Conservation (phyloP, 805 yeast species). For the Pichia membranifaciens region DNA sequence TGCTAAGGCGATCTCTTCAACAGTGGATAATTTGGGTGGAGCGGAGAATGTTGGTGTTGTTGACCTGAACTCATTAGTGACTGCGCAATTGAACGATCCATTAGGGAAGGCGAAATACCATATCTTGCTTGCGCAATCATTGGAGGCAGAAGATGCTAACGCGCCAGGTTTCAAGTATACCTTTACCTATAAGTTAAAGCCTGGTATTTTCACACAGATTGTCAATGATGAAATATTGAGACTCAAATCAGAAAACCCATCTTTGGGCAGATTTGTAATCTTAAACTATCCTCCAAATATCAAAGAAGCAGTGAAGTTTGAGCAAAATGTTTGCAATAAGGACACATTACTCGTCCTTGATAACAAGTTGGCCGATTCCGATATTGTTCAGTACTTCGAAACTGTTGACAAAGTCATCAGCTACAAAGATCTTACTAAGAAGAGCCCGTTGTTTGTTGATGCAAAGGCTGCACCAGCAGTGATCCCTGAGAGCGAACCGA, state of each 20-base stretch:
- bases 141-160: conserved; percentile 22
- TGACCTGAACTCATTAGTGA: conserved; percentile 46
- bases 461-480: not conserved
- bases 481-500: not conserved
- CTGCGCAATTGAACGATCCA: conserved; percentile 33
- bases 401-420: conserved; percentile 52
- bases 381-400: conserved; percentile 56
- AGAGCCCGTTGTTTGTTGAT: conserved; percentile 9
- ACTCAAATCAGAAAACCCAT: conserved; percentile 22
- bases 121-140: conserved; percentile 43
- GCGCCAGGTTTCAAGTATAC: conserved; percentile 25
- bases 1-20: conserved; percentile 10
- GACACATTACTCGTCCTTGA: conserved; percentile 34
- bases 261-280: conserved; percentile 44
- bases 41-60: conserved; percentile 33
- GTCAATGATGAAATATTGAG: conserved; percentile 33
- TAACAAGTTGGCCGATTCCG: conserved; percentile 33
- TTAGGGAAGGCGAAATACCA: conserved; percentile 40
- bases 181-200: conserved; percentile 30
- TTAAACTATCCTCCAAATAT: conserved; percentile 56
- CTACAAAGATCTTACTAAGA: conserved; percentile 18
- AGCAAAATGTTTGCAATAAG: conserved; percentile 56
- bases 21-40: conserved; percentile 17
- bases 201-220: conserved; percentile 48
- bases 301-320: conserved; percentile 66